A percentile compares a stretch with the other conserved stretches of the same genome.
These are phyloP conservation scores for Penicillium samsonianum DNA, from an alignment of 495 filamentous ascomycete genomes.

Conservation along the genomic window DNA sequence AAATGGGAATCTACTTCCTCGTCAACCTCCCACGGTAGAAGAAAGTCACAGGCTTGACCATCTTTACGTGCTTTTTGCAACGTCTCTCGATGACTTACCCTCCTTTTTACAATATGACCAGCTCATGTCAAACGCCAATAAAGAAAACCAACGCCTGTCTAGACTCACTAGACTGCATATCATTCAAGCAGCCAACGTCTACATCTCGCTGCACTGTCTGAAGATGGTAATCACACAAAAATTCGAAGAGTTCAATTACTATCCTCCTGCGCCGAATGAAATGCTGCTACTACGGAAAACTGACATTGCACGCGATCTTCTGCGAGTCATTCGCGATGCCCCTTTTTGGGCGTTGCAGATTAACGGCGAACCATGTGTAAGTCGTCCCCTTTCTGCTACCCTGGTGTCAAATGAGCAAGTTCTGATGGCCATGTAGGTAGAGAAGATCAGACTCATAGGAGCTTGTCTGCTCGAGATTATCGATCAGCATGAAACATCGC, in stretches of 20 bases:
- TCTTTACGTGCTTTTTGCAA: slow-evolving; percentile 27
- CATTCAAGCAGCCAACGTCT: slow-evolving; percentile 31
- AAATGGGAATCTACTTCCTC: slow-evolving; percentile 8
- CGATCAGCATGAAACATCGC: slow-evolving; percentile 25
- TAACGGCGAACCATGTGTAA: slow-evolving; percentile 29
- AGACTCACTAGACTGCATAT: slow-evolving; percentile 13
- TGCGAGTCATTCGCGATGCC: slow-evolving; percentile 23
- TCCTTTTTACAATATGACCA: slow-evolving; percentile 17
- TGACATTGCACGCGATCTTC: slow-evolving; percentile 25
- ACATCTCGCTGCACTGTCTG: slow-evolving; percentile 31
- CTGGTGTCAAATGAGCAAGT: not conserved
- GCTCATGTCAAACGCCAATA: slow-evolving; percentile 6
- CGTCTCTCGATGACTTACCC: slow-evolving; percentile 24
- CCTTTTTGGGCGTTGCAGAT: slow-evolving; percentile 27
- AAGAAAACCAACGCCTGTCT: slow-evolving; percentile 6
- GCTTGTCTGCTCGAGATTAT: slow-evolving; percentile 33
- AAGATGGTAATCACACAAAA: slow-evolving; percentile 32
- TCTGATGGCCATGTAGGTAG: slow-evolving; percentile 27
- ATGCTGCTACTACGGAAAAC: slow-evolving; percentile 25
- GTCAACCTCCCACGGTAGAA: slow-evolving; percentile 14
- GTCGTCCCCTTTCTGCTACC: not conserved
- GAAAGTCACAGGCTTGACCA: slow-evolving; percentile 20
- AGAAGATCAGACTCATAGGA: slow-evolving; percentile 34
- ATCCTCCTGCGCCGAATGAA: slow-evolving; percentile 13
- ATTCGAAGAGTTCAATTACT: slow-evolving; percentile 26